These are phyloP conservation scores for Fraxinus floribunda DNA, from an alignment of 305 asterid genomes.

Conservation along the genomic window DNA sequence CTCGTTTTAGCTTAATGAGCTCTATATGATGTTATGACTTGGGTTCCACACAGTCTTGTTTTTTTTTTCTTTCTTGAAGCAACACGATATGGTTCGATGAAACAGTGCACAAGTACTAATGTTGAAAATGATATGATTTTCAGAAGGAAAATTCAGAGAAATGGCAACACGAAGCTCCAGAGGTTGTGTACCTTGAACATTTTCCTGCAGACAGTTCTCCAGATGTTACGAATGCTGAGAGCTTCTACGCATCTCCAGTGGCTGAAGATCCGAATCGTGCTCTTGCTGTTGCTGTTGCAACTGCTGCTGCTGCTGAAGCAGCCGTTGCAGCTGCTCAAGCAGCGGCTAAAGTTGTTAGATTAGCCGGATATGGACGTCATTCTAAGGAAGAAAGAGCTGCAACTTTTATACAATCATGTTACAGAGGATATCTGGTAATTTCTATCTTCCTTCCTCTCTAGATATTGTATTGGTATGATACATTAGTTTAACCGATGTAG, in stretches of 20 bases:
- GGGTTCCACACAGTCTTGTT: not conserved
- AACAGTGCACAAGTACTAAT: not conserved
- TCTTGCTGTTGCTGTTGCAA: constrained; percentile 52
- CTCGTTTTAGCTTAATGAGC: not conserved
- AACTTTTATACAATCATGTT: constrained; percentile 70
- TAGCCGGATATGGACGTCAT: constrained; percentile 62
- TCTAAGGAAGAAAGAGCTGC: constrained; percentile 79
- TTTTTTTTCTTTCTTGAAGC: not conserved
- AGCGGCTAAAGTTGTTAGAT: constrained; percentile 53
- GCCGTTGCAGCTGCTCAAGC: constrained; percentile 62
- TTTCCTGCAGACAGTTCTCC: constrained; percentile 83
- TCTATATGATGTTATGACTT: not conserved
- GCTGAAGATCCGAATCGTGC: constrained; percentile 41
- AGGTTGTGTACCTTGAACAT: constrained; percentile 81
- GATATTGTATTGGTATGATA: not conserved
- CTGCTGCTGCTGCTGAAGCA: constrained; percentile 65
- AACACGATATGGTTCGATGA: not conserved
- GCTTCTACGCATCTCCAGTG: constrained; percentile 42
- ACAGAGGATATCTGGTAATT: constrained; percentile 85
- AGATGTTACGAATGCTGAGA: constrained; percentile 52
- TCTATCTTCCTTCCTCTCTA: not conserved
- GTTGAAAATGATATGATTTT: constrained; percentile 4
- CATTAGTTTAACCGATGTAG: not conserved
- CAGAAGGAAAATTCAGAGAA: constrained; percentile 62
- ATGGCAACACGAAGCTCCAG: constrained; percentile 76